Evolutionary conservation across 495 filamentous ascomycete species (phyloP), one percentile per base, ranked within the genome.

Genomic region (Penicillium ucsense): DNA sequence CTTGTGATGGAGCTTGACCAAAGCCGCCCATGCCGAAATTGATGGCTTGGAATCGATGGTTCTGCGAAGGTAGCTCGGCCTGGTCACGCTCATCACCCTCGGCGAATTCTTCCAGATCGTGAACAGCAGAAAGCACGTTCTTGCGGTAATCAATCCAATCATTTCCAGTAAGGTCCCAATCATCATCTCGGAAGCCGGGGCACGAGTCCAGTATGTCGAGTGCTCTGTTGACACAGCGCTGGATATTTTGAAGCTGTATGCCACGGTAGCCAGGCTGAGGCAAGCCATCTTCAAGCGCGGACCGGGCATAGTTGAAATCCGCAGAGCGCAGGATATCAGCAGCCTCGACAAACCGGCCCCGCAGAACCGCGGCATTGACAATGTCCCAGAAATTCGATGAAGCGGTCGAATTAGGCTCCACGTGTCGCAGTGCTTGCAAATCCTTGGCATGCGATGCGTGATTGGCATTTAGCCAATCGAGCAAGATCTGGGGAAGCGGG

Each of bases 71-170:
- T 8, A 59, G 47, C 30, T 61, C 53, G 0, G 52, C 43, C n/a
- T 59, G 43, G 6, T 64, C 62, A 35, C 65, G 65, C 35, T 81
- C 77, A 35, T 73, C 78, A 32, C 84, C 85, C 64, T 91, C 85
- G 5, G 86, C 87, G 53, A 89, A 89, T 45, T 68, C 76, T 37
- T 79, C 76, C 8, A 95, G 72, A 37, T 86, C 79, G 8, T 76
- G 73, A 10, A 84, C 67, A 3, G 84, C 78, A 42, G 80, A 74
- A 30, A 78, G 66, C 7, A 86, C 79, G 8, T 81, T 77, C 46
- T 83, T 80, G 41, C 90, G 78, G 57, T 88, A 95, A 11, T 87
- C 52, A 4, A 70, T 75, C 90, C 90, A 96, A 41, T 89, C 86
- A 41, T 72, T 72, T 27, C 79, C 80, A 35, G 73, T 78, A 35